Conservation (phyloP, 2,329 filamentous ascomycete species). For the Claviceps paspali region DNA sequence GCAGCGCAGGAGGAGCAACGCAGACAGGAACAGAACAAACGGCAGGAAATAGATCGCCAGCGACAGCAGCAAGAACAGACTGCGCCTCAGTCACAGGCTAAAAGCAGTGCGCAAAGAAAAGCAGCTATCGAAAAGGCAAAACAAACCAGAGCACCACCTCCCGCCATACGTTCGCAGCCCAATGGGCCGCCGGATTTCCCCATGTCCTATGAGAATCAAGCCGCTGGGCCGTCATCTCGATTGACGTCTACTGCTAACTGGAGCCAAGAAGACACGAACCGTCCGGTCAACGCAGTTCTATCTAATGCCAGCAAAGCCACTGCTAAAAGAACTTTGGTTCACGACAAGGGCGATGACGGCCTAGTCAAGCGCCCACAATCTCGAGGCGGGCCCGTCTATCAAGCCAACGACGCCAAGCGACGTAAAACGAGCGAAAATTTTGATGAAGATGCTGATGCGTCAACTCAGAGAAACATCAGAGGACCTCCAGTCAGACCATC, state of each 20-base stretch:
- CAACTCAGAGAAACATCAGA: slow-evolving; percentile 49
- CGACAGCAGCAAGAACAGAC: slow-evolving; percentile 43
- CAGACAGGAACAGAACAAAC: slow-evolving; percentile 40
- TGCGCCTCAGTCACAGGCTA: slow-evolving; percentile 47
- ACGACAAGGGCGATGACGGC: slow-evolving; percentile 42
- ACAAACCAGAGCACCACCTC: slow-evolving; percentile 46
- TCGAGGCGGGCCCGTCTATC: slow-evolving; percentile 45
- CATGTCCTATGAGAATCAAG: slow-evolving; percentile 16
- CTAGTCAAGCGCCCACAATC: slow-evolving; percentile 27
- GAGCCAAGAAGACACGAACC: slow-evolving; percentile 41
- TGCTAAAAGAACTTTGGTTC: slow-evolving; percentile 59
- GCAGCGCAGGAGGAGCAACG: slow-evolving; percentile 50
- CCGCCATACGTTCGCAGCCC: slow-evolving; percentile 39
- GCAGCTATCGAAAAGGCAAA: slow-evolving; percentile 50
- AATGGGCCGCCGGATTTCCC: slow-evolving; percentile 33
- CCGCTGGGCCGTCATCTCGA: slow-evolving; percentile 36
- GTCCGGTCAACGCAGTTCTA: slow-evolving; percentile 43
- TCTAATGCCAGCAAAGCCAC: slow-evolving; percentile 45
- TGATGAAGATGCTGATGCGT: slow-evolving; percentile 45
- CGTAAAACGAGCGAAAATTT: slow-evolving; percentile 61
- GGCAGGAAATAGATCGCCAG: slow-evolving; percentile 46
- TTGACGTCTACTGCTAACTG: slow-evolving; percentile 39
- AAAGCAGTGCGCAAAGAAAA: slow-evolving; percentile 50
- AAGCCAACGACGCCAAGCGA: slow-evolving; percentile 61
- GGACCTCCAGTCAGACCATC: slow-evolving; percentile 77